Conservation (phyloP, 2,329 filamentous ascomycete species). For the Alternaria hordeiaustralica region DNA sequence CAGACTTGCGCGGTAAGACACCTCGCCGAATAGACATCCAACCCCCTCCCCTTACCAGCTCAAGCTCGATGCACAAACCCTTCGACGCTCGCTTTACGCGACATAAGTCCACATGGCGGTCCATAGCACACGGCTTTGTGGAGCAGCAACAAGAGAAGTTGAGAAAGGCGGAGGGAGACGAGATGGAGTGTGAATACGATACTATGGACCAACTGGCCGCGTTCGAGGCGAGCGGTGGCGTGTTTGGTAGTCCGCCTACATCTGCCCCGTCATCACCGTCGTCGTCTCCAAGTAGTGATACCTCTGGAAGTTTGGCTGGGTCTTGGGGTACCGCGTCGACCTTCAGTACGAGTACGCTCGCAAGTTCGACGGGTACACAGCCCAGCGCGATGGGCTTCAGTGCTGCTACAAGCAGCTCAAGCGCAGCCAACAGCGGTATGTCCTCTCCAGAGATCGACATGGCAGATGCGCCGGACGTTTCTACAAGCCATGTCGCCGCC, state of each 20-base stretch:
- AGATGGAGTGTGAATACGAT: not conserved
- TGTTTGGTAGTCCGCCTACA: not conserved
- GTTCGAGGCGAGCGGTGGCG: not conserved
- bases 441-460: not conserved
- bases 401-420: not conserved
- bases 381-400: not conserved
- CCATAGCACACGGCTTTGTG: not conserved
- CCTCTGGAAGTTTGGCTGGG: not conserved
- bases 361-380: not conserved
- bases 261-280: fast-evolving
- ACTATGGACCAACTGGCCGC: not conserved
- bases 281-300: not conserved
- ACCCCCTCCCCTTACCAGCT: not conserved
- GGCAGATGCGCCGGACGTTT: no score
- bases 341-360: not conserved
- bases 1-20: not conserved
- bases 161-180: fast-evolving
- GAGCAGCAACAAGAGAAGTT: not conserved
- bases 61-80: not conserved
- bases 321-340: not conserved
- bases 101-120: not conserved
- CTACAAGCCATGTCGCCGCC: not conserved
- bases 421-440: not conserved
- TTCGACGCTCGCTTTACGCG: not conserved
- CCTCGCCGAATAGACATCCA: not conserved